Evolutionary conservation across 371 early-diverging fungal species (phyloP), one percentile per base, ranked within the genome.

Genomic region (Apophysomyces trapeziformis): DNA sequence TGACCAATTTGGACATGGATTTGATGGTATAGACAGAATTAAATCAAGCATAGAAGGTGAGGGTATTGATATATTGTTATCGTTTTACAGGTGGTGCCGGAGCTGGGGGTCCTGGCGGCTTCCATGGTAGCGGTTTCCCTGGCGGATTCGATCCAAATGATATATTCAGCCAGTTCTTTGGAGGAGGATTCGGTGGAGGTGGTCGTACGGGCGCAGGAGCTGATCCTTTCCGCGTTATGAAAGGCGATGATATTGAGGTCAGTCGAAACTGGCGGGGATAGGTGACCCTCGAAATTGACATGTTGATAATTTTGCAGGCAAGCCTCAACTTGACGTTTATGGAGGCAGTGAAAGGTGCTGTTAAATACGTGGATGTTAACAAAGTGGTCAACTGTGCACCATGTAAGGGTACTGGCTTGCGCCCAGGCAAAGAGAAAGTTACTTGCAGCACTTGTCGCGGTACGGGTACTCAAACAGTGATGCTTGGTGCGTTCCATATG

Each of bases 271-370:
- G 7, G 38, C 45, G 32, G 35, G 9, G 37, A 16, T 47, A 38
- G 35, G 14, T 38, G 41, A 4, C 18, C 35, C 9, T 21, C 18
- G 47, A 56, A 18, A 41, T 18, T 60, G 16, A 47, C 18, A 44
- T 60, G 7, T 63, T 18, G 41, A 36, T 71, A 85, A 80, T 68
- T 75, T 5, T 76, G 7, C 18, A 47, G 47, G 5, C 47, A 47
- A 47, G 77, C 9, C 66, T 91, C 68, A 78, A 77, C 12, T 80
- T 97, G 18, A 62, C 88, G 5, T 97, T 96, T 69, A 93, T 95
- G 95, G 95, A 96, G 35, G 95, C 96, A 5, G 93, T 89, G 32
- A 89, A 89, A 58, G 98, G 98, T 26, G 63, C 87, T 0, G 83
- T 80, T 38, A 90, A 87, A 67, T 69, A 72, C 12, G 77, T 96